phyloP scores from a whole-genome alignment of 139 green algal genomes.

The Tetradesmus lagerheimii region DNA sequence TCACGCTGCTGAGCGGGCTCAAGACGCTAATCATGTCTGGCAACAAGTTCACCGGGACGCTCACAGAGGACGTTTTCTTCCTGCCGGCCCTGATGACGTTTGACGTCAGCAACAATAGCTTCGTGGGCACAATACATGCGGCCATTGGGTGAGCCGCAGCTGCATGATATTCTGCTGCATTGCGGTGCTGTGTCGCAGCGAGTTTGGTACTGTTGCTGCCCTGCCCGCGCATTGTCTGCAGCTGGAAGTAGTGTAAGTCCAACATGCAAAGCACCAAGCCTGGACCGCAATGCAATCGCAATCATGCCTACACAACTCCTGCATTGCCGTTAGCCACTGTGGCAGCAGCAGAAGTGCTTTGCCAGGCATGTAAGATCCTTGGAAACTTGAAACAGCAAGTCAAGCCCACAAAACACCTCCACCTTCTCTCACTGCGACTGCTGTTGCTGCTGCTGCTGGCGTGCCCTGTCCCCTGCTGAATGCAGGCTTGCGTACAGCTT shows the following conservation, averaged over 20 bases:
- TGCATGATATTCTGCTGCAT: background rate
- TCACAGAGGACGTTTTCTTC: constrained; percentile 38
- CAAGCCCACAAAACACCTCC: too few relatives aligned
- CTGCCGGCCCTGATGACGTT: constrained; percentile 2
- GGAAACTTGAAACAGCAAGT: too few relatives aligned
- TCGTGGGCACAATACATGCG: constrained; percentile 9
- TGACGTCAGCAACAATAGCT: constrained; percentile 41
- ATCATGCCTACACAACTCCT: too few relatives aligned
- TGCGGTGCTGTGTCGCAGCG: too few relatives aligned
- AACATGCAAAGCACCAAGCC: background rate
- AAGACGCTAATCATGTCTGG: background rate
- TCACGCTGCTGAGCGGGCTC: constrained; percentile 16
- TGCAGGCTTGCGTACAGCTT: constrained; percentile 9
- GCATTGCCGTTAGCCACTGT: too few relatives aligned
- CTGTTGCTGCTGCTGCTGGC: background rate
- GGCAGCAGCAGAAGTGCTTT: too few relatives aligned
- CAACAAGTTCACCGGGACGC: constrained; percentile 28
- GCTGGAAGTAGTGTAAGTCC: background rate
- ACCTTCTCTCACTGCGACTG: too few relatives aligned
- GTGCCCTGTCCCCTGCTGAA: background rate
- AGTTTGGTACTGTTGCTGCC: too few relatives aligned
- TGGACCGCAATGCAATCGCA: too few relatives aligned
- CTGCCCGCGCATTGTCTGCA: background rate
- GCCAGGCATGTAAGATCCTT: too few relatives aligned
- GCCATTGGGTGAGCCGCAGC: constrained; percentile 39